These are phyloP conservation scores for Penicillium crystallinum DNA, from an alignment of 495 filamentous ascomycete species.

Conservation along the genomic window DNA sequence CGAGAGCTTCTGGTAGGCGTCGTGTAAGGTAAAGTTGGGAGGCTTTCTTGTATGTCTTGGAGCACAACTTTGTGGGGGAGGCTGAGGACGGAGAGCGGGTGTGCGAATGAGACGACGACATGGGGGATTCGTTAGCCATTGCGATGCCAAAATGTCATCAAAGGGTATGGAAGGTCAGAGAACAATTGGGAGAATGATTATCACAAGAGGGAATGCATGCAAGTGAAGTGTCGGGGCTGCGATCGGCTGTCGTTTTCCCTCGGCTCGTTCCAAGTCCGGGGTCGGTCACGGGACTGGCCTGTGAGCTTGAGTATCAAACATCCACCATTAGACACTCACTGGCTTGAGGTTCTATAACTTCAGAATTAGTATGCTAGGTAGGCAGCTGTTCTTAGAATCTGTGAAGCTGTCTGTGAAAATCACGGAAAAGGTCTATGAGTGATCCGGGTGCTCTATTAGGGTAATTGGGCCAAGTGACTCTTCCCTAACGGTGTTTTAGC, in stretches of 20 bases:
- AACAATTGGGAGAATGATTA: slow-evolving; percentile 2
- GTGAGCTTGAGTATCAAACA: not conserved
- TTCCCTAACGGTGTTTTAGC: too few species aligned
- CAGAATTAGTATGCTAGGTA: not conserved
- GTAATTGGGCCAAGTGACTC: too few species aligned
- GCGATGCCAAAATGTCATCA: slow-evolving; percentile 9
- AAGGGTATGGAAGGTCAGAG: not conserved
- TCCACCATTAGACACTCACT: not conserved
- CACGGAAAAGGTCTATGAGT: too few species aligned
- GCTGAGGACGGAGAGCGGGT: slow-evolving; percentile 48
- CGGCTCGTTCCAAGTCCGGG: slow-evolving; percentile 30
- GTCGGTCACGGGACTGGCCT: slow-evolving; percentile 26
- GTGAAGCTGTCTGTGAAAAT: not conserved
- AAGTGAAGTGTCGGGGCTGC: slow-evolving; percentile 17
- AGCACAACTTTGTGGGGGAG: slow-evolving; percentile 59
- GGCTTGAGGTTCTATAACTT: not conserved
- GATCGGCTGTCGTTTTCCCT: slow-evolving; percentile 32
- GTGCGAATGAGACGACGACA: slow-evolving; percentile 40
- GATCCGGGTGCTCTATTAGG: too few species aligned
- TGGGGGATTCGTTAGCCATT: slow-evolving; percentile 32
- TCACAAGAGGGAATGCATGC: slow-evolving; percentile 8
- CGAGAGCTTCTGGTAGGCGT: slow-evolving; percentile 81
- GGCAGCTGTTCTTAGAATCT: not conserved
- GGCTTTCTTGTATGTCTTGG: slow-evolving; percentile 71
- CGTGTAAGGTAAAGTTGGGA: slow-evolving; percentile 90